Percentiles rank a stretch among this genome's conserved stretches.
Conservation (phyloP, 192 early-diverging fungal species). For the Mortierella alpina region DNA sequence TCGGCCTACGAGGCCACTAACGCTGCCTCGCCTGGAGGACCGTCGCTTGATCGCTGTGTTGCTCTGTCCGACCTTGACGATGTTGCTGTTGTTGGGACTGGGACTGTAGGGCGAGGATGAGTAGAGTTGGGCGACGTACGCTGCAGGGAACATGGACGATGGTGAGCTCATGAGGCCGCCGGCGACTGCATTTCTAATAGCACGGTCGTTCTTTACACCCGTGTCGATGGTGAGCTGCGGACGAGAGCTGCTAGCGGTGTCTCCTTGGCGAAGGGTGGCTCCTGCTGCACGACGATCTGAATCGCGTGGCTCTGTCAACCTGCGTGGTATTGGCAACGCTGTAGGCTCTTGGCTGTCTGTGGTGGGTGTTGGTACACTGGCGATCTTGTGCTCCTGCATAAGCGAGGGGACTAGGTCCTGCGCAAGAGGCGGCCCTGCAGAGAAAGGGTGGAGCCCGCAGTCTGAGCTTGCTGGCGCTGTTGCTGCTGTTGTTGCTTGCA, state of each 20-base stretch:
- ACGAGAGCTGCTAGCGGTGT: not conserved
- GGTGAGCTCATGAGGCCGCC: slow-evolving; percentile 19
- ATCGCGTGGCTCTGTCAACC: too few species aligned
- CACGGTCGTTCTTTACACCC: not conserved
- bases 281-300: too few species aligned
- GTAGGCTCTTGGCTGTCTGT: not conserved
- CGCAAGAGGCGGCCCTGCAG: too few species aligned
- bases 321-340: too few species aligned
- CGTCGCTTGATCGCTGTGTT: not conserved
- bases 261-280: too few species aligned
- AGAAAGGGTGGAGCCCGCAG: too few species aligned
- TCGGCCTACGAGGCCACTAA: not conserved
- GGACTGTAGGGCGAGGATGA: not conserved
- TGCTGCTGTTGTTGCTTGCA: not conserved
- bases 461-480: too few species aligned
- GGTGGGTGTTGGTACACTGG: too few species aligned
- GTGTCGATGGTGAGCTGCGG: not conserved
- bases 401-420: too few species aligned
- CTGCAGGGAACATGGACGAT: not conserved
- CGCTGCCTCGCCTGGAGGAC: slow-evolving; percentile 2
- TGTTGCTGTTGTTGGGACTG: not conserved
- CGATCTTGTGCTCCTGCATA: too few species aligned
- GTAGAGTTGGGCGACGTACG: slow-evolving; percentile 7
- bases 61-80: too few species aligned
- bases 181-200: slow-evolving; percentile 15